Evolutionary conservation across 495 filamentous ascomycete species (phyloP).

Genomic region (Talaromyces borbonicus): DNA sequence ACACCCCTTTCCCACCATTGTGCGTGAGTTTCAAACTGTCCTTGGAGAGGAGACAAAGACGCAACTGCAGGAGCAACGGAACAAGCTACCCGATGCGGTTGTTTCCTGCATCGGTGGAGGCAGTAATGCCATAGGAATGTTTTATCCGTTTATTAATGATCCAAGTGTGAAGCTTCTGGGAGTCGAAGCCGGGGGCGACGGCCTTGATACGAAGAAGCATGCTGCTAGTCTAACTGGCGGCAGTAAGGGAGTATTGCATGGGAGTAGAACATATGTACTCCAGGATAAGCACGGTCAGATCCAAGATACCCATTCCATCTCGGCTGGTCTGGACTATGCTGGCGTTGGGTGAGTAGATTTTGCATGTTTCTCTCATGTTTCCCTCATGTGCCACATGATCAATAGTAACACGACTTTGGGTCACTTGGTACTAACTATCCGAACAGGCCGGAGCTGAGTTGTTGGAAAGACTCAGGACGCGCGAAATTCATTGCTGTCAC

Average conservation of each 20-base stretch:
- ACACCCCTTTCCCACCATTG: constrained; percentile 83
- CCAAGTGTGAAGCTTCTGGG: constrained; percentile 65
- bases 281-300: constrained; percentile 28
- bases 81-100: constrained; percentile 74
- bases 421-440: neutral
- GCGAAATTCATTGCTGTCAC: constrained; percentile 37
- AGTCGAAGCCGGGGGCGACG: constrained; percentile 77
- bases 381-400: too few species aligned
- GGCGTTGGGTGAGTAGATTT: constrained; percentile 51
- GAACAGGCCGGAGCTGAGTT: neutral
- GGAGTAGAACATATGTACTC: constrained; percentile 73
- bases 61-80: constrained; percentile 57
- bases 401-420: too few species aligned
- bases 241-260: constrained; percentile 71
- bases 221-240: constrained; percentile 70
- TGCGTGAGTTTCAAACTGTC: constrained; percentile 79
- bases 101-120: constrained; percentile 82
- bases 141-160: constrained; percentile 73
- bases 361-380: neutral
- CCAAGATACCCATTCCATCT: constrained; percentile 64
- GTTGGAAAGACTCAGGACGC: too few species aligned
- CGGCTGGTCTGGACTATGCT: constrained; percentile 81
- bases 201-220: constrained; percentile 61
- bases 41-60: constrained; percentile 75
- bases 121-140: constrained; percentile 71